Evolutionary conservation across 305 asterid species (phyloP), one percentile per base, ranked within the genome.

Genomic region (Withania somnifera): DNA sequence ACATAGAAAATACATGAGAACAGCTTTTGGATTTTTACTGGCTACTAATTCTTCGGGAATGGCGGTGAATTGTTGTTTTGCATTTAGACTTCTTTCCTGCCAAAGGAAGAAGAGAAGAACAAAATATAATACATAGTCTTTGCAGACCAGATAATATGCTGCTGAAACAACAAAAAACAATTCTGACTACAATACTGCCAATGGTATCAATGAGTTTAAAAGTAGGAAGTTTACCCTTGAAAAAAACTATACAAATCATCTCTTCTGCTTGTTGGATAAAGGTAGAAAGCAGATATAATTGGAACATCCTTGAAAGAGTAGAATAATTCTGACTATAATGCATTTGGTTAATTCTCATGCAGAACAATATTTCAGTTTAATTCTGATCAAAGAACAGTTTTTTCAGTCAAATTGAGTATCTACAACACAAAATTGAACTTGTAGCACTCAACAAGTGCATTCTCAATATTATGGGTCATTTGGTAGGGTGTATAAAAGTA

Each of bases 21-120:
- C 40, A 42, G 4, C n/a, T 45, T 42, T 24, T 73, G 58, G 30
- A 1, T 24, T 73, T 24, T 15, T 47, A 73, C 9, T 26, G 4
- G 36, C 38, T 50, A 22, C 20, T 14, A 11, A 2, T 0, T 45
- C 45, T 73, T 45, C 7, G 78, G 26, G 38, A 47, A 73, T 47
- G 15, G 6, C 58, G 45, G 24, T 45, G 57, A 22, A 7, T 24
- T 73, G 36, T 40, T 73, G 24, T 71, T 45, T 24, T 8, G 20
- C 57, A 22, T 71, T 71, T 6, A 20, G 58, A 45, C 5, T 71
- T 1, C 40, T 73, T 47, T 73, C 58, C 58, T 45, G 53, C 58
- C 58, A 73, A 45, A 73, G 79, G 38, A 73, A 45, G 79, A 73
- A 73, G n/a, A n/a, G n/a, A n/a, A n/a, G n/a, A n/a, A n/a, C n/a